A percentile compares a stretch with the other conserved stretches of the same genome.
Evolutionary conservation across 345 rosid genomes (phyloP).

Genomic region (Pistacia integerrima): DNA sequence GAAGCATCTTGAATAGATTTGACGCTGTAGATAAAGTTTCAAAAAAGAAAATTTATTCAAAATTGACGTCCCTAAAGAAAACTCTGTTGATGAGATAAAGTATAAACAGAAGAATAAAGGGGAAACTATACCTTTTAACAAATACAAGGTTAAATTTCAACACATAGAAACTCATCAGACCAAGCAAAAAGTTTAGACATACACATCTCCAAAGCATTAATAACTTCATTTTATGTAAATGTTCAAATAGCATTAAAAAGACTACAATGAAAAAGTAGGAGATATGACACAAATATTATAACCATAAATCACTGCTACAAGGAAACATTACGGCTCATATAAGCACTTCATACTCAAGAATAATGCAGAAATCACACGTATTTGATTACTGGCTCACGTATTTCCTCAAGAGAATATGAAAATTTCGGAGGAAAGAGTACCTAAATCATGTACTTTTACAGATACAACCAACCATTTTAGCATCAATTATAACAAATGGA

Average conservation of each 20-base stretch:
- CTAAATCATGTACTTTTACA: not conserved
- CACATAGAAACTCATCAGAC: not conserved
- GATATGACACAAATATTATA: no score
- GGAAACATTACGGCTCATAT: not conserved
- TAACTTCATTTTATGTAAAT: not conserved
- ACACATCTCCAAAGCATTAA: not conserved
- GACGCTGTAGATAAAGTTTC: conserved; percentile 44
- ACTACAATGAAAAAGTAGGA: not conserved
- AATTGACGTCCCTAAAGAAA: not conserved
- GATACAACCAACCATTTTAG: not conserved
- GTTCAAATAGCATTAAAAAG: no score
- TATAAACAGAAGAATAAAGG: not conserved
- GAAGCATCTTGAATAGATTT: conserved; percentile 61
- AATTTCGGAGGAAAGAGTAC: not conserved
- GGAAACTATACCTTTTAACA: not conserved
- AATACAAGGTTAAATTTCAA: not conserved
- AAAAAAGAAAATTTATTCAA: not conserved
- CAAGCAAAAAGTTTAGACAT: not conserved
- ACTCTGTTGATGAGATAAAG: not conserved
- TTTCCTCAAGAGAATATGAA: not conserved
- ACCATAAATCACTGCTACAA: not conserved
- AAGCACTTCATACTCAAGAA: not conserved
- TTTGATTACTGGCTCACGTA: not conserved
- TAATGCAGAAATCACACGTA: not conserved
- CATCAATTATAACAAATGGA: no score